Evolutionary conservation across 805 yeast genomes (phyloP), one percentile per base, ranked within the genome.

Genomic region (Yamadazyma phyllophila): DNA sequence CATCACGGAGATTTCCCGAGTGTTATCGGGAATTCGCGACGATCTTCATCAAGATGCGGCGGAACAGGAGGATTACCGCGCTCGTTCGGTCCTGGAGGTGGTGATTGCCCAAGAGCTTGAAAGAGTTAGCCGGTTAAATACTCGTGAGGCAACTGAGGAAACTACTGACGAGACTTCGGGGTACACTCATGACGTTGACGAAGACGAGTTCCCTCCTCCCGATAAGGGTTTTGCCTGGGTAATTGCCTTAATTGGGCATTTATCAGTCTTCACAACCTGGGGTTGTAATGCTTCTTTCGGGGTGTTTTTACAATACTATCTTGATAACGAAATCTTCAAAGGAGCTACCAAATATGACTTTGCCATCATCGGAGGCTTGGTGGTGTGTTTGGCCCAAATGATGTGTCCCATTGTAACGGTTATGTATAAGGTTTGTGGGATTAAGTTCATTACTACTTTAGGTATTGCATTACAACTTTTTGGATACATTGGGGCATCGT

Each of bases 251-350:
- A 78, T 77, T 14, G 68, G 71, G 0, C 72, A 77, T 63, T 62
- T 75, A 13, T 69, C 58, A 58, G 69, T 70, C 55, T 74, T 53
- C 59, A 52, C 76, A 47, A 75, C 83, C 0, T 81, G 78, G 74
- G 88, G 88, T 13, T 68, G 80, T 63, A 77, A 77, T 46, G 77
- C 81, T 34, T 67, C 78, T 2, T 82, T 66, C 60, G 87, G 85
- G 24, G 78, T 80, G 4, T 82, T 78, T 55, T 76, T 81, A 44
- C 65, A 73, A 31, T 78, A 74, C 56, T 82, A 81, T 52, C 51
- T 76, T 9, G 51, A 50, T 51, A 58, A 48, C 24, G 39, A 54
- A 15, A 54, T 55, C 2, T 80, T 76, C 46, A 67, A 72, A 1
- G 67, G 70, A 11, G 76, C 76, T 2, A 56, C 66, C 27, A 65